phyloP scores from a whole-genome alignment of 179 eudicot genomes.

The Silene vulgaris region DNA sequence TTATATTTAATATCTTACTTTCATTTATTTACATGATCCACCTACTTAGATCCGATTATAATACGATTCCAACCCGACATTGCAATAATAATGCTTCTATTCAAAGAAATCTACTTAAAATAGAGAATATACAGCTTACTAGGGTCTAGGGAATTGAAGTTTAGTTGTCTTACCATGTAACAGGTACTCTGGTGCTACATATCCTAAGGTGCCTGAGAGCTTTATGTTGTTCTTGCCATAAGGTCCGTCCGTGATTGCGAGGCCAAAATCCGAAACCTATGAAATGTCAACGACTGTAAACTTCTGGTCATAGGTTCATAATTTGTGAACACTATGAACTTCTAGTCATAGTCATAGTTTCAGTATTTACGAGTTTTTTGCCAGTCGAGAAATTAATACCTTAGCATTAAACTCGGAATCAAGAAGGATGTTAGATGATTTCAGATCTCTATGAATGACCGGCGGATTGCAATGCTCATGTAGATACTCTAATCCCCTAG shows the following conservation, averaged over 20 bases:
- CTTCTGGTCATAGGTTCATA: too few relatives aligned
- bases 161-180: slow-evolving; percentile 64
- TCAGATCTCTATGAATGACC: slow-evolving; percentile 60
- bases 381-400: slow-evolving; percentile 26
- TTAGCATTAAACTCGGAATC: slow-evolving; percentile 57
- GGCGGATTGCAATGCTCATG: slow-evolving; percentile 59
- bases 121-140: slow-evolving; percentile 14
- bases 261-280: slow-evolving; percentile 87
- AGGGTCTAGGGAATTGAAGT: slow-evolving; percentile 16
- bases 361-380: too few relatives aligned
- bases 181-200: slow-evolving; percentile 93
- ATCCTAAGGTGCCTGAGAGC: slow-evolving; percentile 85
- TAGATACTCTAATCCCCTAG: slow-evolving; percentile 76
- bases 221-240: slow-evolving; percentile 54
- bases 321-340: too few relatives aligned
- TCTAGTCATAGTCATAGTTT: too few relatives aligned
- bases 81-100: slow-evolving; percentile 26
- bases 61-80: slow-evolving; percentile 17
- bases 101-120: neutral
- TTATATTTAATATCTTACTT: slow-evolving; percentile 20
- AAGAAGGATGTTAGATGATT: slow-evolving; percentile 56
- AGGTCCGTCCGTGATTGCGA: slow-evolving; percentile 58
- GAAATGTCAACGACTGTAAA: neutral
- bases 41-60: slow-evolving; percentile 23
- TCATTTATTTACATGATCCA: slow-evolving; percentile 15